Base-by-base conservation (phyloP, 164 flowering plant species). In the Cinnamomum chago region DNA sequence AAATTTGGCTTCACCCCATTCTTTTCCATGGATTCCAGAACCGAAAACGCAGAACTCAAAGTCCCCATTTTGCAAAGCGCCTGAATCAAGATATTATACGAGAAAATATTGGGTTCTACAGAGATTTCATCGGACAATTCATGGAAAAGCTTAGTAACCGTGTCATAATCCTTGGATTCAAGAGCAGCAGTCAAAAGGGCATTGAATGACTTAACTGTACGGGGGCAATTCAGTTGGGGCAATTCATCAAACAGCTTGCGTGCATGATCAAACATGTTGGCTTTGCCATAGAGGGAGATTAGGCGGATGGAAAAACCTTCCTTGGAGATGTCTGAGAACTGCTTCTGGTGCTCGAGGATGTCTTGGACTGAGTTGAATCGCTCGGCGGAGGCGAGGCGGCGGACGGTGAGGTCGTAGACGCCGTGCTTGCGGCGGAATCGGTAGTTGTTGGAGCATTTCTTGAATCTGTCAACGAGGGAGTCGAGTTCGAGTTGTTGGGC, bases 231-330 rank as follows among this genome's bases (percentile, higher is more conserved):
- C 15, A 76, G 70, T 5, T 78, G 71, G 1, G 90, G 86, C 85
- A 89, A 76, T 86, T 89, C 85, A 24, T 87, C 90, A 75, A 87
- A 87, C 85, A 82, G 20, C 28, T 87, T 80, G 73, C 51, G 73
- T 18, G 92, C 92, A 25, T 84, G 78, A 1, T 84, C 81, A 58
- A 82, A 83, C 89, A 87, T 84, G 18, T 82, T 81, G 7, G 85
- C 55, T 70, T 77, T 68, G 0, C 87, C 87, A 60, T 83, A 86
- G 11, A 85, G 79, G 14, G 74, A 4, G 10, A 82, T 75, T 17
- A 78, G 76, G 5, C 83, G 77, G 60, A 79, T 50, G 25, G 75
- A 58, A 68, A 82, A 85, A 9, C 77, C 77, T 50, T 84, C 88
- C 12, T 0, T 64, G 68, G 79, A 24, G 22, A 79, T 79, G 17